Conservation (phyloP, 2,329 filamentous ascomycete species). For the Metarhizium guizhouense region DNA sequence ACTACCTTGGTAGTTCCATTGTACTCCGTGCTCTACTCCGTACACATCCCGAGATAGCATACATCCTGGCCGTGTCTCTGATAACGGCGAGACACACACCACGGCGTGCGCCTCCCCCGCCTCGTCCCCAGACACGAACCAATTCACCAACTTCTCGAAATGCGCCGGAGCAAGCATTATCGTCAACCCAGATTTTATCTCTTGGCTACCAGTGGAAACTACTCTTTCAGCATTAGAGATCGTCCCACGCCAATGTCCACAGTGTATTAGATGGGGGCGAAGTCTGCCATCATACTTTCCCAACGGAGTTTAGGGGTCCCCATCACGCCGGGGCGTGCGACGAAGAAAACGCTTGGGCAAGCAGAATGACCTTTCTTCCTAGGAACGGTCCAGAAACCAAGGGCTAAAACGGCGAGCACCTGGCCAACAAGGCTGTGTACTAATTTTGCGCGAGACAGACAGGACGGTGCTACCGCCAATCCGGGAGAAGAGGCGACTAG, state of each 20-base stretch:
- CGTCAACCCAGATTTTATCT: too few relatives aligned
- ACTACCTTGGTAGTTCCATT: background rate
- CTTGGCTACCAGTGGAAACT: too few relatives aligned
- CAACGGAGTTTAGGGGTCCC: constrained; percentile 1
- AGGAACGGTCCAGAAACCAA: constrained; percentile 3
- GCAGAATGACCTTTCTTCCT: background rate
- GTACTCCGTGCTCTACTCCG: background rate
- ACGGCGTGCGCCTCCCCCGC: background rate
- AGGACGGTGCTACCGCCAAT: background rate
- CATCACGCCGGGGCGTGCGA: constrained; percentile 1
- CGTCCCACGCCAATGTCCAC: background rate
- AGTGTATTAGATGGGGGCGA: background rate
- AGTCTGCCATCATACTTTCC: constrained; percentile 3
- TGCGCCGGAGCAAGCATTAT: background rate
- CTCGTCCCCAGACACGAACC: background rate
- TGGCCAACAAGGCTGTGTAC: background rate
- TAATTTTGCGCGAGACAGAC: background rate
- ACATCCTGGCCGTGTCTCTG: background rate
- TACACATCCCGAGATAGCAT: background rate
- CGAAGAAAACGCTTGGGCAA: background rate
- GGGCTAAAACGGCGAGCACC: background rate
- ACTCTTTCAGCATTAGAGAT: too few relatives aligned
- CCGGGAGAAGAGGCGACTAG: background rate
- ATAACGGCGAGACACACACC: constrained; percentile 1
- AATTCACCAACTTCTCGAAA: background rate